Evolutionary conservation across 1,284 basidiomycete species (phyloP).

Genomic region (Neonothopanus nambi): DNA sequence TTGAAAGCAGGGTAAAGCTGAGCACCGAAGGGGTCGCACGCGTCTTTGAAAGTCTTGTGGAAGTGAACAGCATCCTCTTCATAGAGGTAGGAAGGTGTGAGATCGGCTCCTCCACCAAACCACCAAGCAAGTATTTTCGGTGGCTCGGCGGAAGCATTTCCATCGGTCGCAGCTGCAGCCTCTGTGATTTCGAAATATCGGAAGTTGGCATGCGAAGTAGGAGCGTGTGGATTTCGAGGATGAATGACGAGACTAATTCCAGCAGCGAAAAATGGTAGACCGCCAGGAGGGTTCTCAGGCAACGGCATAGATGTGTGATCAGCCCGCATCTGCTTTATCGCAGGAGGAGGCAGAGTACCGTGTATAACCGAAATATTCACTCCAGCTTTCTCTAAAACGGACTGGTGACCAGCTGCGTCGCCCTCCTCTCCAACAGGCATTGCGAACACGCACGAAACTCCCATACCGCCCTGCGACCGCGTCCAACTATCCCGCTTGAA

Average conservation of each 20-base stretch:
- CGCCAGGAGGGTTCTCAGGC: conserved; percentile 44
- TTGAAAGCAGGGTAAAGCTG: conserved; percentile 85
- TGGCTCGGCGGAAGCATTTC: conserved; percentile 20
- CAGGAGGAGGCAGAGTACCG: conserved; percentile 84
- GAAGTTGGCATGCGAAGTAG: conserved; percentile 96
- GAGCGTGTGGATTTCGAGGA: conserved; percentile 88
- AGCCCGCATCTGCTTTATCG: conserved; percentile 92
- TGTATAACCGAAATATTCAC: conserved; percentile 95
- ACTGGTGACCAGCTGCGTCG: conserved; percentile 28
- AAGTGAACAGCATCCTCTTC: conserved; percentile 88
- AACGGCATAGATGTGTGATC: conserved; percentile 83
- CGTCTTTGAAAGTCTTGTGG: conserved; percentile 77
- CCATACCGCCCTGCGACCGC: conserved; percentile 82
- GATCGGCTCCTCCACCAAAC: conserved; percentile 97
- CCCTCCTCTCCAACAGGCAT: conserved; percentile 47
- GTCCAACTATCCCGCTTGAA: conserved; percentile 92
- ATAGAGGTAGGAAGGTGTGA: conserved; percentile 94
- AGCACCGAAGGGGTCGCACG: conserved; percentile 75
- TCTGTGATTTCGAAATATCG: conserved; percentile 94
- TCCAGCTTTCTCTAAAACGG: conserved; percentile 93
- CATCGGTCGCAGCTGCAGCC: conserved; percentile 33
- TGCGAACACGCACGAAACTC: conserved; percentile 87
- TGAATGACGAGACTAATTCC: conserved; percentile 93
- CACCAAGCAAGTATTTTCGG: conserved; percentile 86
- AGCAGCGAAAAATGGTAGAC: conserved; percentile 91